These are phyloP conservation scores for Penicillium waksmanii DNA, from an alignment of 495 filamentous ascomycete species.

Conservation along the genomic window DNA sequence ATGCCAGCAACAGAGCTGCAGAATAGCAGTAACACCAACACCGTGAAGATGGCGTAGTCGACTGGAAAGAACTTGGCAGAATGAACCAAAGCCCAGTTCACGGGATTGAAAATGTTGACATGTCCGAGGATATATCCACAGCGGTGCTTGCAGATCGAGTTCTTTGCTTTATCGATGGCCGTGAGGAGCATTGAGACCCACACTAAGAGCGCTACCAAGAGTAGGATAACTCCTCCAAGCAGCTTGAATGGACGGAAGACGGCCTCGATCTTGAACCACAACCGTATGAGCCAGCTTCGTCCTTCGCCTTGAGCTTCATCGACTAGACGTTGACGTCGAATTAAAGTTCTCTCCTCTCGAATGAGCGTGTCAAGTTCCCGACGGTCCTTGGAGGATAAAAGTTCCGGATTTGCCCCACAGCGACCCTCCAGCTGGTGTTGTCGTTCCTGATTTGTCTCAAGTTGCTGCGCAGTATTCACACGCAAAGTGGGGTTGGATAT, in stretches of 20 bases:
- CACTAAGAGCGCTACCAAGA: slow-evolving; percentile 69
- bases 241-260: slow-evolving; percentile 84
- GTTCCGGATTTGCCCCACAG: slow-evolving; percentile 73
- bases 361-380: slow-evolving; percentile 84
- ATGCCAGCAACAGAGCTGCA: slow-evolving; percentile 83
- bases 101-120: slow-evolving; percentile 90
- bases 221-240: slow-evolving; percentile 76
- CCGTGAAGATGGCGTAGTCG: slow-evolving; percentile 85
- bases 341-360: slow-evolving; percentile 88
- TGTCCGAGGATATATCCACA: slow-evolving; percentile 95
- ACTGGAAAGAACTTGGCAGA: slow-evolving; percentile 85
- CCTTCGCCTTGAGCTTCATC: slow-evolving; percentile 78
- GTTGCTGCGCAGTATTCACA: slow-evolving; percentile 73
- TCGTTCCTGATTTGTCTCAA: slow-evolving; percentile 86
- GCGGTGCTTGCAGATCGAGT: slow-evolving; percentile 85
- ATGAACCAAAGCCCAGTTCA: slow-evolving; percentile 88
- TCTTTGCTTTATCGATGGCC: slow-evolving; percentile 92
- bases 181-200: slow-evolving; percentile 96
- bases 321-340: slow-evolving; percentile 84
- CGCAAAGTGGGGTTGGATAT: slow-evolving; percentile 75
- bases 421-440: slow-evolving; percentile 89
- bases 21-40: slow-evolving; percentile 85
- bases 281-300: slow-evolving; percentile 66
- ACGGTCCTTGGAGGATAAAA: slow-evolving; percentile 80
- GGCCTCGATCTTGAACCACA: slow-evolving; percentile 78